Conservation (phyloP, 1,139 yeast genomes). For the Saccharomyces hybrid region DNA sequence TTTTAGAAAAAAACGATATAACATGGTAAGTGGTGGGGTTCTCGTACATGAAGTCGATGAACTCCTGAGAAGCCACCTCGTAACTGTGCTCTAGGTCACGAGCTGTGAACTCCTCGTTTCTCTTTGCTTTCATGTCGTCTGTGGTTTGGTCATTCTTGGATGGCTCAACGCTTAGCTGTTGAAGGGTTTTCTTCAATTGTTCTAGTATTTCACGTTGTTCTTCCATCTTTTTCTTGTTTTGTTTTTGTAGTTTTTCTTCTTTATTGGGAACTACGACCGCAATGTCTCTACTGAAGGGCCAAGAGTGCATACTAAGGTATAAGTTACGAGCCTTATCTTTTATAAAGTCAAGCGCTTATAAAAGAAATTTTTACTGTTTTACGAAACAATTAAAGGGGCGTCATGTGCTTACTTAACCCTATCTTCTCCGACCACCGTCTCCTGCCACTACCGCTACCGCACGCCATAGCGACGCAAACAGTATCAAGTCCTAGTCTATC, state of each 20-base stretch:
- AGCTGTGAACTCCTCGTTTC: neutral
- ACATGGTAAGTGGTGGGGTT: slow-evolving; percentile 62
- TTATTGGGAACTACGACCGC: neutral
- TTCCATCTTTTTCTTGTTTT: slow-evolving; percentile 9
- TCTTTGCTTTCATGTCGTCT: neutral
- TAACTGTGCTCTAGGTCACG: slow-evolving; percentile 26
- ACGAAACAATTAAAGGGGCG: neutral
- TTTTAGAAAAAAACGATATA: slow-evolving; percentile 38
- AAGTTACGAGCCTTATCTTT: no score
- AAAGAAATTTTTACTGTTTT: neutral
- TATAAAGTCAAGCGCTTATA: neutral
- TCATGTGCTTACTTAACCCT: neutral
- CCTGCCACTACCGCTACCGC: neutral
- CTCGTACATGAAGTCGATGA: slow-evolving; percentile 50
- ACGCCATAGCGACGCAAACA: neutral
- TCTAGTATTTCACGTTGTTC: slow-evolving; percentile 22
- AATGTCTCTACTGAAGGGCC: neutral
- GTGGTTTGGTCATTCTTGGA: neutral
- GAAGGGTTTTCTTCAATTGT: slow-evolving; percentile 25
- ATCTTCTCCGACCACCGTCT: neutral
- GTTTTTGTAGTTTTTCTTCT: neutral
- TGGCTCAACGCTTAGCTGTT: slow-evolving; percentile 14
- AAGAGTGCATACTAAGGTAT: neutral
- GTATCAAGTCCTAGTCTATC: neutral
- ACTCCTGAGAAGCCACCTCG: slow-evolving; percentile 40